Percentiles rank a stretch among this genome's conserved stretches.
Evolutionary conservation across 2,329 filamentous ascomycete genomes (phyloP).

Genomic region (Penicillium sp.): DNA sequence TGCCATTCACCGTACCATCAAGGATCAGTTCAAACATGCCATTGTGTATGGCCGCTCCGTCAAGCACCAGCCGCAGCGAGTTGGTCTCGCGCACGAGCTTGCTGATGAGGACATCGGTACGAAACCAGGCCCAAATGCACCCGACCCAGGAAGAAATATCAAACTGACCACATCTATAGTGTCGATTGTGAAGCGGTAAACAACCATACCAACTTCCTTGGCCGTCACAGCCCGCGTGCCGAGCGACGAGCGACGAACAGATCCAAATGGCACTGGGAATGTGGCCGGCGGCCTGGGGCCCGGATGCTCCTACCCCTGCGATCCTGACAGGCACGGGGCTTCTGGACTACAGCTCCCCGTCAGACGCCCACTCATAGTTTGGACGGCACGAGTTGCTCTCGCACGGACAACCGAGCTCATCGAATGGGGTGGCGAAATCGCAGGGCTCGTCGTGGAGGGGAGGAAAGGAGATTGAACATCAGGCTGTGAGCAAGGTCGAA

Average conservation of each 20-base stretch:
- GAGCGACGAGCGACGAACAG: constrained; percentile 32
- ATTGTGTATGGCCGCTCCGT: constrained; percentile 98
- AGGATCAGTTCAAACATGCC: constrained; percentile 92
- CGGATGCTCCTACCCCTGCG: constrained; percentile 18
- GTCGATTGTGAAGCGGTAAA: constrained; percentile 72
- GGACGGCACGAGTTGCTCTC: constrained; percentile 21
- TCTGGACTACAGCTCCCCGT: constrained; percentile 31
- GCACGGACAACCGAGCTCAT: constrained; percentile 24
- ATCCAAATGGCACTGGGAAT: constrained; percentile 29
- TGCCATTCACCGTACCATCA: constrained; percentile 92
- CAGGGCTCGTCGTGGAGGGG: constrained; percentile 11
- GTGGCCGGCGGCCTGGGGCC: constrained; percentile 21
- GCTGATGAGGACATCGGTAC: constrained; percentile 96
- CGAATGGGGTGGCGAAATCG: constrained; percentile 11
- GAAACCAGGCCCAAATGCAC: constrained; percentile 38
- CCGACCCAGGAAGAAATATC: not conserved
- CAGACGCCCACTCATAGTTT: constrained; percentile 30
- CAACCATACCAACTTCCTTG: constrained; percentile 19
- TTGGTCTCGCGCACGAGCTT: constrained; percentile 87
- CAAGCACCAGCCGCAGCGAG: constrained; percentile 97
- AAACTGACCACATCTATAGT: constrained; percentile 49
- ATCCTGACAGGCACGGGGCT: constrained; percentile 33
- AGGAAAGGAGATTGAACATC: constrained; percentile 8
- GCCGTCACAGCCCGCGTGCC: constrained; percentile 31
- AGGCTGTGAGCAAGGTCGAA: constrained; percentile 10